Conservation (phyloP, 768 basidiomycete genomes). For the Auriculariales sp. region DNA sequence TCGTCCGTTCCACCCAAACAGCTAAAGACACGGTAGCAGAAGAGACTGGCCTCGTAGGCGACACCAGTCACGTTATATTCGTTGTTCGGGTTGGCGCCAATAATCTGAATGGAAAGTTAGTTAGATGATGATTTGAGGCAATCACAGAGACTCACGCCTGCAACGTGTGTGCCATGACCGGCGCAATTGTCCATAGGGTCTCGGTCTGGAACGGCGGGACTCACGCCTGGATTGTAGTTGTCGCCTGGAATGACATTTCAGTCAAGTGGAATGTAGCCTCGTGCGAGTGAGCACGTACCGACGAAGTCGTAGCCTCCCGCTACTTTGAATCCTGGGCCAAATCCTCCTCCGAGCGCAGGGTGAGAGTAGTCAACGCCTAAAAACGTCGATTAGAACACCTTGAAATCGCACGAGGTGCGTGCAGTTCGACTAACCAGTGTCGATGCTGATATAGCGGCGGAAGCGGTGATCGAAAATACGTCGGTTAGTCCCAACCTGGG, state of each 20-base stretch:
- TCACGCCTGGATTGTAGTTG: conserved; percentile 16
- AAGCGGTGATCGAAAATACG: conserved; percentile 14
- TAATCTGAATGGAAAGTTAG: too few species aligned
- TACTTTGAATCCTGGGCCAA: neutral
- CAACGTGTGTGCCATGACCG: neutral
- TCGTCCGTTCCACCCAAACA: conserved; percentile 12
- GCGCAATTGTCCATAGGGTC: neutral
- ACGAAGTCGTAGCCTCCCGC: neutral
- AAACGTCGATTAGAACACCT: too few species aligned
- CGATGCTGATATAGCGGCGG: conserved; percentile 13
- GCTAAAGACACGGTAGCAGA: conserved; percentile 15
- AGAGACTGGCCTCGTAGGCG: conserved; percentile 16
- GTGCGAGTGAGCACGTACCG: too few species aligned
- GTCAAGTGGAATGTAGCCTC: too few species aligned
- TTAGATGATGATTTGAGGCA: too few species aligned
- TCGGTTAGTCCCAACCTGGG: neutral
- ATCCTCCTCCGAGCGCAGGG: neutral
- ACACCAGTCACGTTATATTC: neutral
- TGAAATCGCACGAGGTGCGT: too few species aligned
- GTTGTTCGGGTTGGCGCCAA: neutral
- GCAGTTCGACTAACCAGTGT: too few species aligned
- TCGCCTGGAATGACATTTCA: too few species aligned
- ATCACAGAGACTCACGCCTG: too few species aligned
- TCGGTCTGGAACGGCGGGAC: neutral
- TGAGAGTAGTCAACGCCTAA: neutral